Evolutionary conservation across 352 stramenopile genomes (phyloP).

Genomic region (Phytophthora palmivora): DNA sequence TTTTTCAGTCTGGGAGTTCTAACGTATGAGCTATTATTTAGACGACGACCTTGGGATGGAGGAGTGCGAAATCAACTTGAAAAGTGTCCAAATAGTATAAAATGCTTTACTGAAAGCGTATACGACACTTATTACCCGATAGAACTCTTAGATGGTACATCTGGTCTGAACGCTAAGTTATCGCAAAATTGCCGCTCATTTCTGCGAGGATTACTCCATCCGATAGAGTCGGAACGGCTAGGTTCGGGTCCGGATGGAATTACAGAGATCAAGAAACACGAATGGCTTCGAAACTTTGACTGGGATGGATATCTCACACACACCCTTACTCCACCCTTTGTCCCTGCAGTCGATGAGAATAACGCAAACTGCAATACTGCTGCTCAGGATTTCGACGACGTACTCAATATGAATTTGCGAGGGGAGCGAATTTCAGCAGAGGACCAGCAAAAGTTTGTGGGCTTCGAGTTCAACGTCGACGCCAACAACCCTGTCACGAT

Average conservation of each 20-base stretch:
- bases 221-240: conserved; percentile 50
- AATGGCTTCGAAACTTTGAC: conserved; percentile 65
- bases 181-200: conserved; percentile 48
- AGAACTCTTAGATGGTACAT: conserved; percentile 47
- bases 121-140: conserved; percentile 59
- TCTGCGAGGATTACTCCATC: conserved; percentile 59
- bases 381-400: conserved; percentile 68
- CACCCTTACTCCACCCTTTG: conserved; percentile 50
- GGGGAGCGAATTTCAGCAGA: conserved; percentile 43
- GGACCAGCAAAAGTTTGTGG: conserved; percentile 58
- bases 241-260: conserved; percentile 34
- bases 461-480: conserved; percentile 72
- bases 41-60: conserved; percentile 51
- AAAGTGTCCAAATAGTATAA: conserved; percentile 33
- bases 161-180: conserved; percentile 23
- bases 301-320: conserved; percentile 54
- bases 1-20: conserved; percentile 77
- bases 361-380: conserved; percentile 75
- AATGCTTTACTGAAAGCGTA: conserved; percentile 32
- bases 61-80: conserved; percentile 44
- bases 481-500: conserved; percentile 28
- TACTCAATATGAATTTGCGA: conserved; percentile 51
- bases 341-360: conserved; percentile 59
- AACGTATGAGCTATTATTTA: conserved; percentile 58
- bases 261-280: conserved; percentile 56